These are phyloP conservation scores for Rhizopogon hawkerae DNA, from an alignment of 1,284 basidiomycete genomes.

Conservation along the genomic window DNA sequence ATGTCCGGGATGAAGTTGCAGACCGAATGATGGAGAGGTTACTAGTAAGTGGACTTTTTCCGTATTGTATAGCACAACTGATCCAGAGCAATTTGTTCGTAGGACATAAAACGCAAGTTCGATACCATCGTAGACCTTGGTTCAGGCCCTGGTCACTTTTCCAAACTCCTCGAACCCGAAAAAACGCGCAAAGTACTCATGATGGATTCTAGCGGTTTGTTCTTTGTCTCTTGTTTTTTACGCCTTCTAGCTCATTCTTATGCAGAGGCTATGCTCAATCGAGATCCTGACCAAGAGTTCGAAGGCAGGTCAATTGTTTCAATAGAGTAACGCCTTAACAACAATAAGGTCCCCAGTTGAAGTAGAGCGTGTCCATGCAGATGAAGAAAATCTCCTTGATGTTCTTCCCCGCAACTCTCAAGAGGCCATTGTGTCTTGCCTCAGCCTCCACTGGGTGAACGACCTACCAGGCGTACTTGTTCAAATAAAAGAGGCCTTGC, in stretches of 20 bases:
- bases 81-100: conserved; percentile 1
- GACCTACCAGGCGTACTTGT: conserved; percentile 91
- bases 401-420: conserved; percentile 66
- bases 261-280: conserved; percentile 54
- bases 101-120: conserved; percentile 91
- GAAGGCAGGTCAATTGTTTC: conserved; percentile 39
- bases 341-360: conserved; percentile 41
- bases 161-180: conserved; percentile 71
- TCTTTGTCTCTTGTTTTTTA: neutral
- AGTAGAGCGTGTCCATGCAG: conserved; percentile 62
- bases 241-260: conserved; percentile 3
- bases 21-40: conserved; percentile 87
- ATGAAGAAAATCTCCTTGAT: conserved; percentile 70
- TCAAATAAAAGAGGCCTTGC: conserved; percentile 80
- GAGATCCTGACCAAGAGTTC: conserved; percentile 70
- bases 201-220: conserved; percentile 80
- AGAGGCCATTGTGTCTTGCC: conserved; percentile 88
- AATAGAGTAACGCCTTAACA: conserved; percentile 6
- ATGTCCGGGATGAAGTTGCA: conserved; percentile 85
- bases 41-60: conserved; percentile 37
- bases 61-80: neutral
- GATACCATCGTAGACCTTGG: conserved; percentile 80
- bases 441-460: conserved; percentile 96
- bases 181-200: conserved; percentile 74
- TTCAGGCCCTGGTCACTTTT: conserved; percentile 91